Percentiles rank a stretch among this genome's conserved stretches.
Evolutionary conservation across 2,329 filamentous ascomycete genomes (phyloP).

Genomic region (Botrytis pseudocinerea): DNA sequence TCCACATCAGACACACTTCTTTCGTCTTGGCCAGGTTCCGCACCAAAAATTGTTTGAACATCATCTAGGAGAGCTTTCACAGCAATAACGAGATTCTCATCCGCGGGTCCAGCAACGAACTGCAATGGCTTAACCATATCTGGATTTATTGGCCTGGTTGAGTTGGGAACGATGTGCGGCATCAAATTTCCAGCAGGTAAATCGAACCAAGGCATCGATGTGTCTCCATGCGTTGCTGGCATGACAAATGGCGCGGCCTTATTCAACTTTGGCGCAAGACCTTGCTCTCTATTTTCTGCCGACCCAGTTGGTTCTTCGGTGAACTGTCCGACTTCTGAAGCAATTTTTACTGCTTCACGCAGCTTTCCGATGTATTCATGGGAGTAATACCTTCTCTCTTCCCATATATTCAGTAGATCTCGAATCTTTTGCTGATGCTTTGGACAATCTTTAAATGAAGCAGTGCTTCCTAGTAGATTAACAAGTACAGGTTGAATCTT

Average conservation of each 20-base stretch:
- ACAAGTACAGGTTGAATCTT: constrained; percentile 60
- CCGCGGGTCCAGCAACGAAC: constrained; percentile 66
- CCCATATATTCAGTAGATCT: constrained; percentile 69
- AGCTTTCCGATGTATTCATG: constrained; percentile 56
- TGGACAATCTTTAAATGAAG: constrained; percentile 59
- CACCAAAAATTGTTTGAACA: constrained; percentile 67
- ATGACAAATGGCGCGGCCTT: constrained; percentile 67
- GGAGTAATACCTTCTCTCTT: constrained; percentile 63
- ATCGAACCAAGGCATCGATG: constrained; percentile 73
- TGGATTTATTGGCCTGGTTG: constrained; percentile 70
- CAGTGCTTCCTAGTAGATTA: constrained; percentile 59
- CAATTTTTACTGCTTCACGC: constrained; percentile 55
- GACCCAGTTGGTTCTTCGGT: constrained; percentile 29
- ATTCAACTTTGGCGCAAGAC: constrained; percentile 52
- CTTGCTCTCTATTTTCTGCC: constrained; percentile 27
- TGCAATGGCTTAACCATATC: constrained; percentile 70
- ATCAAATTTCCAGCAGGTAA: constrained; percentile 80
- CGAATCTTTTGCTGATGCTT: constrained; percentile 67
- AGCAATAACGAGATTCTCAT: constrained; percentile 63
- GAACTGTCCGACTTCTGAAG: constrained; percentile 39
- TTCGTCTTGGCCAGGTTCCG: constrained; percentile 51
- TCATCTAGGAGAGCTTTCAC: constrained; percentile 71
- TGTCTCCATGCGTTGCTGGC: constrained; percentile 76
- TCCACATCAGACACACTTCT: constrained; percentile 64
- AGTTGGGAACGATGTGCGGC: constrained; percentile 75